Percentiles rank a stretch among this genome's conserved stretches.
phyloP scores from a whole-genome alignment of 2,329 filamentous ascomycete species.

The Chalara sp. region DNA sequence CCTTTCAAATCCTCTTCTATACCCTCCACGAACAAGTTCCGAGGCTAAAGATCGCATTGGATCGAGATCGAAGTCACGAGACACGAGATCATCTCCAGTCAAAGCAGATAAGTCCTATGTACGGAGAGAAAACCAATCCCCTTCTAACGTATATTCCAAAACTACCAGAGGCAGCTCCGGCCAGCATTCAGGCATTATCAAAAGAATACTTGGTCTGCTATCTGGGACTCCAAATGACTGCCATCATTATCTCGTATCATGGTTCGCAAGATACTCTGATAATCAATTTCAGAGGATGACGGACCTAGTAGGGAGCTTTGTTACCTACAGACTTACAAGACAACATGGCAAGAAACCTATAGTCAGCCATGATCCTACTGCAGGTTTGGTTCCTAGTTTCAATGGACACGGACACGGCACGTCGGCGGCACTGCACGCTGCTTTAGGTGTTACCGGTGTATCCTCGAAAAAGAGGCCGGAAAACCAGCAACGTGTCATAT shows the following conservation, averaged over 20 bases:
- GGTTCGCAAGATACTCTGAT: conserved; percentile 68
- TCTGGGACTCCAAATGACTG: conserved; percentile 70
- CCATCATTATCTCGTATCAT: conserved; percentile 69
- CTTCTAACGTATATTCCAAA: conserved; percentile 5
- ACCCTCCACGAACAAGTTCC: conserved; percentile 31
- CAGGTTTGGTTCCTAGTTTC: conserved; percentile 67
- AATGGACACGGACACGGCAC: conserved; percentile 53
- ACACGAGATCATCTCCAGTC: conserved; percentile 3
- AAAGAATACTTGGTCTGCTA: conserved; percentile 73
- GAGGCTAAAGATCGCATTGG: conserved; percentile 6
- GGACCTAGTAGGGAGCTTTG: conserved; percentile 69
- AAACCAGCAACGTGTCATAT: conserved; percentile 50
- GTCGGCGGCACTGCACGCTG: conserved; percentile 66
- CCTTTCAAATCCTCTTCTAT: conserved; percentile 70
- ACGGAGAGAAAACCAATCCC: conserved; percentile 1
- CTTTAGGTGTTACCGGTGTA: conserved; percentile 50
- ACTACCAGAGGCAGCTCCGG: conserved; percentile 34
- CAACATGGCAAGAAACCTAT: conserved; percentile 62
- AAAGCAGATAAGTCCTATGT: not conserved
- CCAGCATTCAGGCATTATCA: conserved; percentile 77
- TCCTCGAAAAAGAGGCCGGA: conserved; percentile 48
- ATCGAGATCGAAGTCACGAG: conserved; percentile 18
- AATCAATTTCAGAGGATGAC: conserved; percentile 65
- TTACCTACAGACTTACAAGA: conserved; percentile 72
- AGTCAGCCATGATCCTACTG: conserved; percentile 52